A percentile compares a stretch with the other conserved stretches of the same genome.
These are phyloP conservation scores for Aquilaria yunnanensis DNA, from an alignment of 345 rosid genomes.

Conservation along the genomic window DNA sequence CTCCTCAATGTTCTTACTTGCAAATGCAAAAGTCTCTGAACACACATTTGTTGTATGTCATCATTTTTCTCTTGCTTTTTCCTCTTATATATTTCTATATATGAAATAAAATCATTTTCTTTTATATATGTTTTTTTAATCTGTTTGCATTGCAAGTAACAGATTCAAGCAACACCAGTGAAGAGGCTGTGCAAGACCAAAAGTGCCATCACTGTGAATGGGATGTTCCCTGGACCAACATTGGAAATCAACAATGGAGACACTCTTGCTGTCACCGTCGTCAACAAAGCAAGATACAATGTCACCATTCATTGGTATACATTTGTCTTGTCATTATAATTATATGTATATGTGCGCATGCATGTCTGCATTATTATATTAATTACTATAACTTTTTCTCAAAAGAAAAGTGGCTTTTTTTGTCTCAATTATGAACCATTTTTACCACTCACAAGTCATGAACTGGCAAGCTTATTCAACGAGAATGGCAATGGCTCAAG, in stretches of 20 bases:
- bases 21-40: slow-evolving; percentile 39
- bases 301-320: slow-evolving; percentile 75
- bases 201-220: slow-evolving; percentile 66
- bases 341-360: not conserved
- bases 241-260: slow-evolving; percentile 64
- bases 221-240: slow-evolving; percentile 83
- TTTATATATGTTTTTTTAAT: not conserved
- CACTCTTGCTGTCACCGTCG: slow-evolving; percentile 54
- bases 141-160: not conserved
- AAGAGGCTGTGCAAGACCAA: slow-evolving; percentile 88
- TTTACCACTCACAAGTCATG: too few relatives aligned
- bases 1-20: slow-evolving; percentile 20
- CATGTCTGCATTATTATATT: not conserved
- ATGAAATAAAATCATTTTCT: too few relatives aligned
- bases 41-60: slow-evolving; percentile 63
- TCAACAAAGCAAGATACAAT: slow-evolving; percentile 56
- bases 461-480: too few relatives aligned
- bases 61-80: not conserved
- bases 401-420: too few relatives aligned
- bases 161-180: slow-evolving; percentile 76
- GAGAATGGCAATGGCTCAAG: too few relatives aligned
- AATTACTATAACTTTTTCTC: too few relatives aligned
- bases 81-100: not conserved
- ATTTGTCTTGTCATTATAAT: too few relatives aligned
- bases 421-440: too few relatives aligned